phyloP scores from a whole-genome alignment of 2,329 filamentous ascomycete species.

The Botrytis tulipae region DNA sequence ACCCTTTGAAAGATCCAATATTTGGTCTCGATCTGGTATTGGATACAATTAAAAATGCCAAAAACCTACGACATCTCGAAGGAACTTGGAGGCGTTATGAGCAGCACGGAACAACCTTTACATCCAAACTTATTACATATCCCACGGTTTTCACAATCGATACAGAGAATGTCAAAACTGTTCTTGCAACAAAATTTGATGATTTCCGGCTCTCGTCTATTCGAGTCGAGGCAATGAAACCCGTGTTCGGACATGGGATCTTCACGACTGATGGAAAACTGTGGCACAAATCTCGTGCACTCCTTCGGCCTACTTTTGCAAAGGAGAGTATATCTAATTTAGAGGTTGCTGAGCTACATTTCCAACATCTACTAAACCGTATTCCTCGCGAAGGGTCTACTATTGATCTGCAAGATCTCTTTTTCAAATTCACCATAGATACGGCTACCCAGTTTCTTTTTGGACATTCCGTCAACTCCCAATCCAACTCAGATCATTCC shows the following conservation, averaged over 20 bases:
- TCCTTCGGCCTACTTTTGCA: conserved; percentile 53
- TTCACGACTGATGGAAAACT: conserved; percentile 21
- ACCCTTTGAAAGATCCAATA: conserved; percentile 52
- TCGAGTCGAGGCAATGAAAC: conserved; percentile 11
- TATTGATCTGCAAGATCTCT: conserved; percentile 59
- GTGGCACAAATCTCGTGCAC: conserved; percentile 33
- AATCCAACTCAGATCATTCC: background rate
- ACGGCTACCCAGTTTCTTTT: conserved; percentile 47
- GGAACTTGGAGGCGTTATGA: conserved; percentile 5
- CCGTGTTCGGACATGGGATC: conserved; percentile 24
- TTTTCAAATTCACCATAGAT: conserved; percentile 48
- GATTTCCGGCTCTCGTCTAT: conserved; percentile 48
- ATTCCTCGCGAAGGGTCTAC: conserved; percentile 20
- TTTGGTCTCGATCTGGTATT: conserved; percentile 50
- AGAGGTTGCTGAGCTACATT: conserved; percentile 63
- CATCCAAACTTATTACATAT: conserved; percentile 25
- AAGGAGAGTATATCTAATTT: conserved; percentile 60
- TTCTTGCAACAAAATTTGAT: conserved; percentile 52
- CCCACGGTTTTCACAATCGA: conserved; percentile 48
- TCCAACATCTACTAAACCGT: conserved; percentile 15
- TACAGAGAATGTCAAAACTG: conserved; percentile 53
- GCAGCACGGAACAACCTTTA: conserved; percentile 10
- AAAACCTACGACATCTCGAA: conserved; percentile 25
- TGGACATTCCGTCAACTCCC: conserved; percentile 49
- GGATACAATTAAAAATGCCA: conserved; percentile 42